Base-by-base conservation (phyloP, 148 eudicot genomes). In the Amaranthus hypochondriacus region DNA sequence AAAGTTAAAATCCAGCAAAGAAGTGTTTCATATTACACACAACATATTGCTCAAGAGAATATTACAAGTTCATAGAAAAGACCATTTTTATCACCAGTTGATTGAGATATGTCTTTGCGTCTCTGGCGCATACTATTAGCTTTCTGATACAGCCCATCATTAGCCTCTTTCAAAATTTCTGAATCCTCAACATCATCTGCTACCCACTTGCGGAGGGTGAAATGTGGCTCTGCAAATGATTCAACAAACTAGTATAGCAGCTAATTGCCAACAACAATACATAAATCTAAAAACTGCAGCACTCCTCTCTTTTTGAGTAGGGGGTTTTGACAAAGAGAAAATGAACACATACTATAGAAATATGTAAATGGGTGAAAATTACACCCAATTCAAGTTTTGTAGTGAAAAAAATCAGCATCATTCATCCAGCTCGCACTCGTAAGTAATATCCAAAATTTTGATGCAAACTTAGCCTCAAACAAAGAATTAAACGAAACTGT, bases 181-280 rank as follows among this genome's bases (percentile, higher is more conserved):
- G 81, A 75, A 28, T 85, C 81, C 63, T 64, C 64, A 77, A 74
- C 56, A 70, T 70, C 76, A 65, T 66, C 53, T 14, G 93, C 79
- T 61, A 77, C 77, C 98, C 98, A 93, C 76, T 90, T 90, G 81
- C 83, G 72, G 76, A 93, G 85, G 53, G 83, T 76, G 69, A 89
- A 93, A 48, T 76, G 80, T 52, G 93, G 83, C 50, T 87, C 88
- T 71, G 77, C 64, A 58, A 28, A 48, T 53, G 12, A 71, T 48
- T 10, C 78, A 63, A 52, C 52, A 76, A 66, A 51, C 79, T 80
- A 72, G 13, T 67, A 72, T 11, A 74, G 21, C 12, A 42, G 56
- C 4, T 28, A 55, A 28, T 28, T 28, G 39, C 2, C 39, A 28
- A 28, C 39, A 28, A 28, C 39, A 1, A 28, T 28, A 28, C 39